Evolutionary conservation across 78 protist species (phyloP).

Genomic region (Pigoraptor vietnamica): DNA sequence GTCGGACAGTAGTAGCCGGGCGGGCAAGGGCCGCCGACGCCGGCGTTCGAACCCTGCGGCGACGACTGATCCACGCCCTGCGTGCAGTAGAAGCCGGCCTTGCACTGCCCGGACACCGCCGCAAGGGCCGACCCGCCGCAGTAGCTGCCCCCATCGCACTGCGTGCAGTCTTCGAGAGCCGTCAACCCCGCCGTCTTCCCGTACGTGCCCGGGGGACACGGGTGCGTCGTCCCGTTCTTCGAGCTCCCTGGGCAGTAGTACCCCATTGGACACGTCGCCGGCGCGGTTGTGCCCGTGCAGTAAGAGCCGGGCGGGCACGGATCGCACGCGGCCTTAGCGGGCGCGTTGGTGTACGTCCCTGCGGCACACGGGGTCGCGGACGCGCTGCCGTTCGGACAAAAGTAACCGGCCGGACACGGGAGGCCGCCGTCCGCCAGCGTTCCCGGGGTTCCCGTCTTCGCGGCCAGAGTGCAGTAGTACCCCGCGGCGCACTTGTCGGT

Average conservation of each 20-base stretch:
- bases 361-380: background rate
- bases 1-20: constrained; percentile 37
- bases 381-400: constrained; percentile 22
- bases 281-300: background rate
- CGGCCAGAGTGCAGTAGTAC: constrained; percentile 30
- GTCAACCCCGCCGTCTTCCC: background rate
- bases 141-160: background rate
- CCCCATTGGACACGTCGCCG: background rate
- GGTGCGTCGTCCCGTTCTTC: background rate
- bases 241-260: background rate
- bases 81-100: constrained; percentile 42
- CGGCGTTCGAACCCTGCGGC: background rate
- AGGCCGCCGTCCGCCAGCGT: background rate
- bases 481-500: constrained; percentile 18
- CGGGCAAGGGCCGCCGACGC: constrained; percentile 18
- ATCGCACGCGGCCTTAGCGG: background rate
- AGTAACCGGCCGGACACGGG: constrained; percentile 53
- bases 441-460: background rate
- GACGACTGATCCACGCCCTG: background rate
- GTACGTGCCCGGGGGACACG: background rate
- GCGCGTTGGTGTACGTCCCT: background rate
- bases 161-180: background rate
- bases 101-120: background rate
- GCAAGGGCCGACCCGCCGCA: background rate
- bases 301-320: background rate